A percentile compares a stretch with the other conserved stretches of the same genome.
Evolutionary conservation across 768 basidiomycete genomes (phyloP).

Genomic region (Polyporus arcularius): DNA sequence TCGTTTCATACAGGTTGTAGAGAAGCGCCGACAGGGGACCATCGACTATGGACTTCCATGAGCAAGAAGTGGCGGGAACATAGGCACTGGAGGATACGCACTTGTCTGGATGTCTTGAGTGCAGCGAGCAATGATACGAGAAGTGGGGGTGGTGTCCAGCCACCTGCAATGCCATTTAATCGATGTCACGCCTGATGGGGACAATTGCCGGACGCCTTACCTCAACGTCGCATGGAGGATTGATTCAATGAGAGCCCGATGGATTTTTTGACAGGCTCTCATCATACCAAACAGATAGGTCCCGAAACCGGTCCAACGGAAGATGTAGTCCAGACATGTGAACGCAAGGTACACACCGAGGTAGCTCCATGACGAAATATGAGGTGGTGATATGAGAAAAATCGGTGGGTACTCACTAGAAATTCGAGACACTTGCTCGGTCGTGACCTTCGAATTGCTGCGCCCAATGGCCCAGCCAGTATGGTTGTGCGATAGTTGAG

Average conservation of each 20-base stretch:
- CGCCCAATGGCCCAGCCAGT: neutral
- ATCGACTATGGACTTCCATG: conserved; percentile 33
- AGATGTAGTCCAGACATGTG: conserved; percentile 17
- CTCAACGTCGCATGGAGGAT: conserved; percentile 34
- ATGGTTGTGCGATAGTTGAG: neutral
- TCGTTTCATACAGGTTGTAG: conserved; percentile 30
- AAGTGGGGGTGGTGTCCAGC: conserved; percentile 53
- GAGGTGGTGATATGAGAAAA: no score
- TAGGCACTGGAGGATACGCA: conserved; percentile 7
- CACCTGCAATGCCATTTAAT: conserved; percentile 33
- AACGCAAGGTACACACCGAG: conserved; percentile 26
- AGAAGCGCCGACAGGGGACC: conserved; percentile 32
- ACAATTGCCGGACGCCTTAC: conserved; percentile 1
- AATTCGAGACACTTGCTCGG: neutral
- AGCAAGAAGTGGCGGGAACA: neutral
- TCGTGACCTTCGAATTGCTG: neutral
- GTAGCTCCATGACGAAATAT: conserved; percentile 23
- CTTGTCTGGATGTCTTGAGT: conserved; percentile 61
- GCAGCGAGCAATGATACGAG: conserved; percentile 64
- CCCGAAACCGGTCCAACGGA: conserved; percentile 24
- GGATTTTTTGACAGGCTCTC: conserved; percentile 33
- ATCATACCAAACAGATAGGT: conserved; percentile 32
- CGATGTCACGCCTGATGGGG: neutral
- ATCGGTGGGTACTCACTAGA: neutral
- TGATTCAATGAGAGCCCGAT: conserved; percentile 29